Base-by-base conservation (phyloP, 495 filamentous ascomycete species). In the Pyronema omphalodes region DNA sequence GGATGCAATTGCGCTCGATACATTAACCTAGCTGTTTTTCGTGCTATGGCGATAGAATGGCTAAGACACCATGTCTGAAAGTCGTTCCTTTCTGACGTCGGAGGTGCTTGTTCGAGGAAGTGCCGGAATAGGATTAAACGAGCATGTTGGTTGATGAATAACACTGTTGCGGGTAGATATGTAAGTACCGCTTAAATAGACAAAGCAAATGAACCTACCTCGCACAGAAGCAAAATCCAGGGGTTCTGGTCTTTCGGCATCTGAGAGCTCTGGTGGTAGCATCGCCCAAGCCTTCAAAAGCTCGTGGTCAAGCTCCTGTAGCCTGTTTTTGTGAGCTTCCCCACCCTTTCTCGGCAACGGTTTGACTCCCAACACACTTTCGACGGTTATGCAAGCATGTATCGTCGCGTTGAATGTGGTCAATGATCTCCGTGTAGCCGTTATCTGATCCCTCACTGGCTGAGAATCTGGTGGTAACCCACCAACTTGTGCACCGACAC, bases 101-200 rank as follows among this genome's bases (percentile, higher is more conserved):
- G 44, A 23, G 11, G 44, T 47, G 44, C 14, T 15, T n/a, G 44
- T 3, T 51, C 48, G 12, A 37, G 40, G 37, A 65, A 65, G 46
- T 61, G 58, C 5, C 63, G 63, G 48, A 63, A 65, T 17, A 65
- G 62, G 15, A 65, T 59, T 51, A 65, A 50, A 12, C 63, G 58
- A 33, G 63, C 58, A 47, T 65, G 63, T 17, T 65, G 63, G 9
- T 55, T 54, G 17, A 66, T 54, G 39, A 65, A 64, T 19, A 65
- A 44, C 8, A 61, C 61, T 63, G 35, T 23, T 23, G 29, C 33
- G 11, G 36, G 34, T 12, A 51, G 8, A 19, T 37, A 37, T 6
- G 15, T 34, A 15, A 7, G 34, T 51, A 14, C 34, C 23, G 29
- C 18, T 34, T 51, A 37, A 37, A 29, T 2, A 37, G 48, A 23